These are phyloP conservation scores for Aspergillus biplanus DNA, from an alignment of 495 filamentous ascomycete genomes.

Conservation along the genomic window DNA sequence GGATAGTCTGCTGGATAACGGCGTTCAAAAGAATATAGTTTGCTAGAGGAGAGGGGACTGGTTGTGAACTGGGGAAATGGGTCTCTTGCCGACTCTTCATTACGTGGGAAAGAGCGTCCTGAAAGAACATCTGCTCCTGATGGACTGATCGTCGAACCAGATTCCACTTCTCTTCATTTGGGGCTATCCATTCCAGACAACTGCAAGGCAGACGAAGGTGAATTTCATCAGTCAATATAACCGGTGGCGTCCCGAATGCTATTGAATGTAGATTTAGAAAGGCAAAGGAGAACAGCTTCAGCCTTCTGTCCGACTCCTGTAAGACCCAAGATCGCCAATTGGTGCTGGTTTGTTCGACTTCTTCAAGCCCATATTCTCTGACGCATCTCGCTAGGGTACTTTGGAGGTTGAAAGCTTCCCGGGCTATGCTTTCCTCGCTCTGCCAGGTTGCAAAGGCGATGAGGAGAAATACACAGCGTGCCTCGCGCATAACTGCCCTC, in stretches of 20 bases:
- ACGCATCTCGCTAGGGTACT: slow-evolving; percentile 22
- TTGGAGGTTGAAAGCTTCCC: slow-evolving; percentile 25
- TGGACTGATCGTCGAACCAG: background rate
- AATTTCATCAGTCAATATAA: slow-evolving; percentile 59
- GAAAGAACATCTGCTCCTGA: slow-evolving; percentile 26
- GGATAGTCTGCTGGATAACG: slow-evolving; percentile 62
- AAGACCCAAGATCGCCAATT: slow-evolving; percentile 30
- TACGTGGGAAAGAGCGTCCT: slow-evolving; percentile 22
- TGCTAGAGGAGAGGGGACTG: slow-evolving; percentile 52
- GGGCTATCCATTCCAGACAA: slow-evolving; percentile 29
- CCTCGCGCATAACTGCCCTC: background rate
- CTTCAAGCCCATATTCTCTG: slow-evolving; percentile 21
- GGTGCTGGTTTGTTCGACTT: slow-evolving; percentile 1
- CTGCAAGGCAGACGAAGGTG: slow-evolving; percentile 58
- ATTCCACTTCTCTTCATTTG: slow-evolving; percentile 17
- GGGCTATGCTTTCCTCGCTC: slow-evolving; percentile 8
- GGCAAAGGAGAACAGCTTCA: slow-evolving; percentile 41
- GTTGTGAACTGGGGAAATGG: background rate
- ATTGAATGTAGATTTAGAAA: slow-evolving; percentile 45
- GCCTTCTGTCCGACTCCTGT: slow-evolving; percentile 34
- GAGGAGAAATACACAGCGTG: slow-evolving; percentile 19
- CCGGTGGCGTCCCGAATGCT: slow-evolving; percentile 40
- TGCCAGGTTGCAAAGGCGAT: slow-evolving; percentile 31
- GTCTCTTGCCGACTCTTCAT: background rate
- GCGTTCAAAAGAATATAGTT: slow-evolving; percentile 65